Evolutionary conservation across 768 basidiomycete species (phyloP).

Genomic region (Trametopsis cervina): DNA sequence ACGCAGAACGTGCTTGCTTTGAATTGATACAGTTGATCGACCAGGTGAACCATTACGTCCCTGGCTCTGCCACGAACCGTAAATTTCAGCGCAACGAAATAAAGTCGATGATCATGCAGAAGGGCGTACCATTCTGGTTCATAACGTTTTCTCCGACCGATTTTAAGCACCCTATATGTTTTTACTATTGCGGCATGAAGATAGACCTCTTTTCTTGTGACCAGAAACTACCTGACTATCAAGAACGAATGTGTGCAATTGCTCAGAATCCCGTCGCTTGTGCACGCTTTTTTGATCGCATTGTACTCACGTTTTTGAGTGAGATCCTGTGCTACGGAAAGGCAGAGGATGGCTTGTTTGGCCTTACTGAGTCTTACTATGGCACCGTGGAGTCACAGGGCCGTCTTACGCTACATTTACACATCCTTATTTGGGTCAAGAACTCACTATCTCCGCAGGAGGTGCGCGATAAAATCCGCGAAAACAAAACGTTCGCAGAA

Average conservation of each 20-base stretch:
- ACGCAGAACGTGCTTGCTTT: conserved; percentile 27
- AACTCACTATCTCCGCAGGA: conserved; percentile 6
- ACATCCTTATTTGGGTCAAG: conserved; percentile 30
- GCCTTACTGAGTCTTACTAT: conserved; percentile 27
- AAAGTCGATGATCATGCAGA: conserved; percentile 10
- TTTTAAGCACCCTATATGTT: conserved; percentile 14
- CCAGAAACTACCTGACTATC: not conserved
- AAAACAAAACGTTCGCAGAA: no score
- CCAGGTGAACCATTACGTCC: conserved; percentile 10
- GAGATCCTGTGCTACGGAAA: conserved; percentile 5
- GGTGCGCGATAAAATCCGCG: no score
- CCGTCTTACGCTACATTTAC: conserved; percentile 30
- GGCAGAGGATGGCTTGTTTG: conserved; percentile 20
- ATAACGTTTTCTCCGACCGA: conserved; percentile 19
- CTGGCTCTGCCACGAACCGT: conserved; percentile 9
- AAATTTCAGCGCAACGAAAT: conserved; percentile 16
- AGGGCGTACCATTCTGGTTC: conserved; percentile 16
- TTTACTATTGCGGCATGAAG: conserved; percentile 14
- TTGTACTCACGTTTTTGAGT: conserved; percentile 7
- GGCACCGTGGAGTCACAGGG: conserved; percentile 37
- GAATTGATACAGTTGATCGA: conserved; percentile 5
- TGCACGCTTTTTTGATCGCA: conserved; percentile 9
- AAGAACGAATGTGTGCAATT: conserved; percentile 4
- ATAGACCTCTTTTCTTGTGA: not conserved
- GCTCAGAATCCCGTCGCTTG: conserved; percentile 11